Conservation (phyloP, 75 land plant genomes). For the Sequoia sempervirens region DNA sequence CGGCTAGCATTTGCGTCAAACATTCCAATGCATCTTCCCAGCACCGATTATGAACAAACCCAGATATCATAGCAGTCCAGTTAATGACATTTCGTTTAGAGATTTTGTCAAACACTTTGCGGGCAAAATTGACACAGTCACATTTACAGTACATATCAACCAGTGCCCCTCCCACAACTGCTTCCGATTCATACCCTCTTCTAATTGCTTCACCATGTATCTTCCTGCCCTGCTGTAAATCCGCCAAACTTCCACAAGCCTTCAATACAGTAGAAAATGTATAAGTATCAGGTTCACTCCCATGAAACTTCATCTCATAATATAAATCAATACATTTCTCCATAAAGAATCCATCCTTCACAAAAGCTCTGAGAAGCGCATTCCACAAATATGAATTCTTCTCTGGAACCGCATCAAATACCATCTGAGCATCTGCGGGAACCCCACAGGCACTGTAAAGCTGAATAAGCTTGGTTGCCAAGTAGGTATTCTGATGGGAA, state of each 20-base stretch:
- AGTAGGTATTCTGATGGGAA: neutral
- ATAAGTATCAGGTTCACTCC: conserved; percentile 30
- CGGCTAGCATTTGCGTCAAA: conserved; percentile 19
- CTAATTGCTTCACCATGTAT: conserved; percentile 29
- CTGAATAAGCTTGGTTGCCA: neutral
- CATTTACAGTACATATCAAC: conserved; percentile 49
- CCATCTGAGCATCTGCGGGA: neutral
- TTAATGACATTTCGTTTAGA: conserved; percentile 29
- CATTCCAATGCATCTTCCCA: conserved; percentile 25
- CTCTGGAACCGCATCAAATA: conserved; percentile 20
- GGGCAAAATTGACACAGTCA: conserved; percentile 20
- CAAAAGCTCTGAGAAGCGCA: conserved; percentile 38
- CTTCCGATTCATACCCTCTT: conserved; percentile 13
- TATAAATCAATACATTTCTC: conserved; percentile 30
- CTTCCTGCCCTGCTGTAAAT: conserved; percentile 19
- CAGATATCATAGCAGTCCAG: conserved; percentile 35
- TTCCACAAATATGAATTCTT: conserved; percentile 30
- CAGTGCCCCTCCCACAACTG: conserved; percentile 35
- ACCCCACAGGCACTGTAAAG: neutral
- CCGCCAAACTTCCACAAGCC: conserved; percentile 23
- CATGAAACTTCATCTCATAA: conserved; percentile 40
- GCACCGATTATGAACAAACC: conserved; percentile 28
- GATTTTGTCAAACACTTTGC: conserved; percentile 27
- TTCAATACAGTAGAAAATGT: conserved; percentile 32
- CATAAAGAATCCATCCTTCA: conserved; percentile 17